Conservation (phyloP, 2,329 filamentous ascomycete genomes). For the Fusarium sp. region DNA sequence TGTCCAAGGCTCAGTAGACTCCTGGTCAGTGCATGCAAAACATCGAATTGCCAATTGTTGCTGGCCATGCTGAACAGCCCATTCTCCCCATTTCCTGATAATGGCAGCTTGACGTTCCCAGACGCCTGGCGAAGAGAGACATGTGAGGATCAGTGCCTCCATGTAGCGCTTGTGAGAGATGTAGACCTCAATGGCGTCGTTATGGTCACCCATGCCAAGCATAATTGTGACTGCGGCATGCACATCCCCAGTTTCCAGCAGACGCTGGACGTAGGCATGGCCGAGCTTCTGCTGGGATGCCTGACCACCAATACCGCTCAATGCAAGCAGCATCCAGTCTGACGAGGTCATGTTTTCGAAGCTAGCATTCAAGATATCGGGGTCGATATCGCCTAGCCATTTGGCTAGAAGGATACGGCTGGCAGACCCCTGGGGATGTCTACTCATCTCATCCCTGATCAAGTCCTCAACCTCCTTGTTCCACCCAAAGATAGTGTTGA, state of each 20-base stretch:
- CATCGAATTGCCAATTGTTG: constrained; percentile 91
- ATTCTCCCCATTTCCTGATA: constrained; percentile 93
- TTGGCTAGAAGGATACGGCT: constrained; percentile 86
- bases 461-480: constrained; percentile 83
- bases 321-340: constrained; percentile 95
- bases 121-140: constrained; percentile 81
- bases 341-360: constrained; percentile 90
- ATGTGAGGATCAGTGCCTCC: constrained; percentile 91
- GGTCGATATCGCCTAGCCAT: constrained; percentile 89
- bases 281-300: constrained; percentile 89
- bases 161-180: constrained; percentile 90
- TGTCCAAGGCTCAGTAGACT: constrained; percentile 87
- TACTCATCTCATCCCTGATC: constrained; percentile 83
- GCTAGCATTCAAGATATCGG: constrained; percentile 82
- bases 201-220: constrained; percentile 89
- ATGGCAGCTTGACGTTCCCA: constrained; percentile 93
- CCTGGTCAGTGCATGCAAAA: constrained; percentile 89
- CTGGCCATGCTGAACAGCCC: constrained; percentile 86
- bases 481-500: constrained; percentile 95
- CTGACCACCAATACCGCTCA: constrained; percentile 83
- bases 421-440: constrained; percentile 78
- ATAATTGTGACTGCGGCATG: constrained; percentile 94
- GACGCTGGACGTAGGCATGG: constrained; percentile 87
- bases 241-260: constrained; percentile 89
- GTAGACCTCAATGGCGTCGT: constrained; percentile 96